A percentile compares a stretch with the other conserved stretches of the same genome.
Conservation (phyloP, 2,329 filamentous ascomycete genomes). For the Pestalotiopsis sp. region DNA sequence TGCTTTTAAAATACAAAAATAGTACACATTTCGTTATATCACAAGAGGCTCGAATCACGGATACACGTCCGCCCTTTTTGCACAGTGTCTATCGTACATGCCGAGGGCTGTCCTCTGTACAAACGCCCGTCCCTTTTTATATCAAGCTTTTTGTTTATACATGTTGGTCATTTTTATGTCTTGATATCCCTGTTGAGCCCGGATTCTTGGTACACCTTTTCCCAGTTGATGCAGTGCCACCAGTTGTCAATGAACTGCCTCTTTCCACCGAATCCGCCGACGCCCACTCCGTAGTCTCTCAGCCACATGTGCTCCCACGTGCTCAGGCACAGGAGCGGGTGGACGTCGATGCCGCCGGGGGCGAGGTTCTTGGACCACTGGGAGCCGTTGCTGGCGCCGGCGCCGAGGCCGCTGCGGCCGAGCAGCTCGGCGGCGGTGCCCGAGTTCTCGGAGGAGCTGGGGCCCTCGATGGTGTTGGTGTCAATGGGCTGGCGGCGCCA, state of each 20-base stretch:
- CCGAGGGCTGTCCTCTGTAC: background rate
- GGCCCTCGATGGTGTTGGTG: conserved; percentile 64
- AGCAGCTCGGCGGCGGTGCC: conserved; percentile 38
- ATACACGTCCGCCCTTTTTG: background rate
- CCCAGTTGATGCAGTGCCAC: conserved; percentile 91
- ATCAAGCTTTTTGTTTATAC: background rate
- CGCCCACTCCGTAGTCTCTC: conserved; percentile 71
- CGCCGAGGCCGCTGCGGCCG: conserved; percentile 35
- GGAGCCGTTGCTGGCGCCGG: conserved; percentile 25
- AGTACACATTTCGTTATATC: conserved; percentile 12
- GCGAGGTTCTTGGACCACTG: conserved; percentile 40
- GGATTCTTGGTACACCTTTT: conserved; percentile 59
- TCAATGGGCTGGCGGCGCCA: conserved; percentile 72
- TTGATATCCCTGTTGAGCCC: conserved; percentile 10
- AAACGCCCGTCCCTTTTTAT: background rate
- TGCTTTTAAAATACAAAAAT: conserved; percentile 5
- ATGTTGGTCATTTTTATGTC: background rate
- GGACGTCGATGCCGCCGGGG: conserved; percentile 69
- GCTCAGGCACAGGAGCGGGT: conserved; percentile 86
- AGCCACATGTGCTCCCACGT: conserved; percentile 97
- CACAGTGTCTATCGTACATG: conserved; percentile 2
- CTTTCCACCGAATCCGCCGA: conserved; percentile 71
- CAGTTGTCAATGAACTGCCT: conserved; percentile 73
- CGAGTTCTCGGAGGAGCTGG: conserved; percentile 29
- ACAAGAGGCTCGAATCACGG: background rate